These are phyloP conservation scores for Niveomyces coronatus DNA, from an alignment of 2,329 filamentous ascomycete species.

Conservation along the genomic window DNA sequence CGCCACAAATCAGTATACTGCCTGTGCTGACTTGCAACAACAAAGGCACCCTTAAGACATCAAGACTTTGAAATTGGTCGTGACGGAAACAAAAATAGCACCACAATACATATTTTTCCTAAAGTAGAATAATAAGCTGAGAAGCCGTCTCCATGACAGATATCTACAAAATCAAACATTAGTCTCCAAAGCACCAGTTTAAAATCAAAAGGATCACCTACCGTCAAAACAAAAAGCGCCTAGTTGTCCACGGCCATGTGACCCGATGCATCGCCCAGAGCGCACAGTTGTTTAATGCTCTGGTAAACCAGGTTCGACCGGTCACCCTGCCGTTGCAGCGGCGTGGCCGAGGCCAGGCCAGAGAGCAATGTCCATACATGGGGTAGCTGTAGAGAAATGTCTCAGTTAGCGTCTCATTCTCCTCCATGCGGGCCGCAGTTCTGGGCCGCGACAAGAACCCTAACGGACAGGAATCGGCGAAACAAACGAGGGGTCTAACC, in stretches of 20 bases:
- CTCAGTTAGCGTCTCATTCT: conserved; percentile 7
- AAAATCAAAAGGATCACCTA: background rate
- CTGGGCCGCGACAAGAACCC: background rate
- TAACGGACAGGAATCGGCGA: conserved; percentile 1
- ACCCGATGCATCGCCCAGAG: conserved; percentile 5
- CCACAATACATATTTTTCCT: too few species aligned
- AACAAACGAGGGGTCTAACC: conserved; percentile 4
- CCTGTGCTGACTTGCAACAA: background rate
- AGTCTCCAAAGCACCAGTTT: background rate
- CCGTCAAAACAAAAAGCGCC: background rate
- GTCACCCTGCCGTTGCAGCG: conserved; percentile 9
- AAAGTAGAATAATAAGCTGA: too few species aligned
- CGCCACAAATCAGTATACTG: conserved; percentile 5
- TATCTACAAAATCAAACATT: conserved; percentile 1
- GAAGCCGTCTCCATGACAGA: background rate
- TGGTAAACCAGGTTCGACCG: conserved; percentile 9
- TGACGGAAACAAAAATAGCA: background rate
- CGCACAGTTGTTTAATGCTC: conserved; percentile 11
- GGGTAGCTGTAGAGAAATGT: conserved; percentile 7
- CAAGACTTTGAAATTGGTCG: background rate
- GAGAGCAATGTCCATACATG: conserved; percentile 10
- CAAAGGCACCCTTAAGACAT: background rate
- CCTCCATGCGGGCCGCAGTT: background rate
- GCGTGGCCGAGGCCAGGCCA: conserved; percentile 9
- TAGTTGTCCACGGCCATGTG: conserved; percentile 7